These are phyloP conservation scores for Tolypocladium capitatum DNA, from an alignment of 2,329 filamentous ascomycete species.

Conservation along the genomic window DNA sequence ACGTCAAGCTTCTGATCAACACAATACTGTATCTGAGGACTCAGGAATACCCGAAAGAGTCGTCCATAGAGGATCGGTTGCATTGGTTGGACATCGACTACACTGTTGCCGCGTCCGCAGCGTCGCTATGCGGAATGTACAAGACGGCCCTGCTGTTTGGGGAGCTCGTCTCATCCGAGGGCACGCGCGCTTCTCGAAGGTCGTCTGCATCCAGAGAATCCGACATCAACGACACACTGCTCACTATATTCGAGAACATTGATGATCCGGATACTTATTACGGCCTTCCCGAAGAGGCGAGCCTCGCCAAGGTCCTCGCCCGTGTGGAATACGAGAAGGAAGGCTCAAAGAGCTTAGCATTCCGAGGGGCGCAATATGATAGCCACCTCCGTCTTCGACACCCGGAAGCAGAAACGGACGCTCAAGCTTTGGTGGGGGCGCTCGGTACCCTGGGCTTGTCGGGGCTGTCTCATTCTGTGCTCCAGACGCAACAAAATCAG, in stretches of 20 bases:
- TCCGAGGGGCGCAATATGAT: slow-evolving; percentile 83
- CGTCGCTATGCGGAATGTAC: slow-evolving; percentile 67
- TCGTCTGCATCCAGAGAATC: slow-evolving; percentile 44
- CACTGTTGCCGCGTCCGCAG: slow-evolving; percentile 54
- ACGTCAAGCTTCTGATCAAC: slow-evolving; percentile 61
- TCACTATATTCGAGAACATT: slow-evolving; percentile 79
- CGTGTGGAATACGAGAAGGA: slow-evolving; percentile 83
- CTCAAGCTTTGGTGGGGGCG: slow-evolving; percentile 59
- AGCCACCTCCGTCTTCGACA: slow-evolving; percentile 58
- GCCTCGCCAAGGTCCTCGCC: slow-evolving; percentile 62
- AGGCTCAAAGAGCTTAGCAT: slow-evolving; percentile 74
- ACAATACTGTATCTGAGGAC: slow-evolving; percentile 79
- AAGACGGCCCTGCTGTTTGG: slow-evolving; percentile 75
- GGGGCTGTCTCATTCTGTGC: slow-evolving; percentile 69
- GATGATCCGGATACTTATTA: slow-evolving; percentile 97
- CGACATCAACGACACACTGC: slow-evolving; percentile 54
- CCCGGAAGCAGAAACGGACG: slow-evolving; percentile 42
- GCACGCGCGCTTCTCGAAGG: slow-evolving; percentile 46
- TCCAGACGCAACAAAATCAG: slow-evolving; percentile 51
- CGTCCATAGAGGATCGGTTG: slow-evolving; percentile 63
- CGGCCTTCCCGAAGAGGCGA: slow-evolving; percentile 68
- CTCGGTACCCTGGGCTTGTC: slow-evolving; percentile 72
- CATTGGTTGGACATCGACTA: slow-evolving; percentile 82
- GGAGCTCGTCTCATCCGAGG: slow-evolving; percentile 54
- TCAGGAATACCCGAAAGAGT: slow-evolving; percentile 61